Base-by-base conservation (phyloP, 352 stramenopile genomes). In the Pythium coloratum region DNA sequence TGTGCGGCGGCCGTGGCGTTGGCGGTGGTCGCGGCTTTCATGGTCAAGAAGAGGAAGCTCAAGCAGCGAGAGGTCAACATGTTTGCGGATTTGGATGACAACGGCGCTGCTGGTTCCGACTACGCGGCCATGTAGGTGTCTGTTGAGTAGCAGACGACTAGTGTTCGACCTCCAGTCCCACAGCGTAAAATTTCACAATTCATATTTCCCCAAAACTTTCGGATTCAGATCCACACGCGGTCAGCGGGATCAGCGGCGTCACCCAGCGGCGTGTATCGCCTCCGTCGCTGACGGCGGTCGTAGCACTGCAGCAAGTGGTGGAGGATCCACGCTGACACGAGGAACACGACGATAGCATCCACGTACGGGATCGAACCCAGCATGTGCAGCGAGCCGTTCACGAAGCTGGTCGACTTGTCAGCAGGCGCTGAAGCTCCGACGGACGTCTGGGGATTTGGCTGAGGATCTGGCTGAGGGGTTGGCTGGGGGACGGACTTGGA, bases 61-160 rank as follows among this genome's bases (percentile, higher is more conserved):
- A 69, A 70, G 60, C 69, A 66, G 36, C 67, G 69, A 40, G 76
- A 84, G 36, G 75, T 76, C 49, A 67, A 68, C 28, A 74, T 78
- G 60, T 84, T 81, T 56, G 55, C 75, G 38, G 75, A 84, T 24
- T 50, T 84, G 3, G 77, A 72, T 30, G 77, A 85, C 60, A 71
- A 81, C 16, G 69, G 77, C 49, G 51, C 58, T 9, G 73, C 77
- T 18, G 77, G 71, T 30, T 75, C 71, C 32, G 69, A 82, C 65
- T 84, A 84, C 44, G 77, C 77, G 40, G 77, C 77, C 16, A 84
- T 84, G 77, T 84, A 68, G 36, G 38, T 5, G 38, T 46, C n/a
- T n/a, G n/a, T n/a, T n/a, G n/a, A n/a, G n/a, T n/a, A n/a, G n/a
- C n/a, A n/a, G n/a, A n/a, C n/a, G n/a, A n/a, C n/a, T n/a, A n/a